Evolutionary conservation across 2,329 filamentous ascomycete species (phyloP), one percentile per base, ranked within the genome.

Genomic region (Seiridium cupressi): DNA sequence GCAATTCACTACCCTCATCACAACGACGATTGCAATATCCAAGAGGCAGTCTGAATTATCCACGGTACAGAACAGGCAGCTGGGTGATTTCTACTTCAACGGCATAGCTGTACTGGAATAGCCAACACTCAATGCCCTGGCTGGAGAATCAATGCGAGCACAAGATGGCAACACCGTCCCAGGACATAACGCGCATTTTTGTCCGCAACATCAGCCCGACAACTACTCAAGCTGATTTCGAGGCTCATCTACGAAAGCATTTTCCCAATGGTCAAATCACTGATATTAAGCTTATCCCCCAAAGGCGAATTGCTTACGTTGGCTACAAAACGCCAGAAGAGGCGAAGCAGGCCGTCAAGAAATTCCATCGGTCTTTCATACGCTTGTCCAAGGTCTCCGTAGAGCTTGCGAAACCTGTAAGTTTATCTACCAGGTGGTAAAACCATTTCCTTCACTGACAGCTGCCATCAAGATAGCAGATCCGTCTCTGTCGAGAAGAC

Each of bases 341-440:
- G 72, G 95, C 95, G 60, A 81, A 85, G 60, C 86, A 88, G 71
- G 94, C 95, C 49, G 90, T 96, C 73, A 93, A 91, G 76, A 96
- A 97, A 80, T 97, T 97, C 82, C 93, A 99, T 81, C 92, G 87
- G 73, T 89, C 93, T 64, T 99, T 93, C 77, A 92, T 99, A 69
- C 92, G 93, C 68, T 95, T 97, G 91, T 97, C 93, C 60, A 96
- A 89, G 79, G 93, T 99, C 69, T 84, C 84, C 36, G 95, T 97
- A 63, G 93, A 97, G 78, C 79, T 95, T 70, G 95, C 95, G 60
- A 89, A 86, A 73, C 89, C 95, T 62, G 73, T 78, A 58, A 32
- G 55, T 42, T 40, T 3, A 10, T n/a, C 9, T 9, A 13, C 18
- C n/a, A 8, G n/a, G 18, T 26, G 18, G 18, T 26, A 26, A 31